Evolutionary conservation across 2,329 filamentous ascomycete genomes (phyloP).

Genomic region (Microascus cirrosus): DNA sequence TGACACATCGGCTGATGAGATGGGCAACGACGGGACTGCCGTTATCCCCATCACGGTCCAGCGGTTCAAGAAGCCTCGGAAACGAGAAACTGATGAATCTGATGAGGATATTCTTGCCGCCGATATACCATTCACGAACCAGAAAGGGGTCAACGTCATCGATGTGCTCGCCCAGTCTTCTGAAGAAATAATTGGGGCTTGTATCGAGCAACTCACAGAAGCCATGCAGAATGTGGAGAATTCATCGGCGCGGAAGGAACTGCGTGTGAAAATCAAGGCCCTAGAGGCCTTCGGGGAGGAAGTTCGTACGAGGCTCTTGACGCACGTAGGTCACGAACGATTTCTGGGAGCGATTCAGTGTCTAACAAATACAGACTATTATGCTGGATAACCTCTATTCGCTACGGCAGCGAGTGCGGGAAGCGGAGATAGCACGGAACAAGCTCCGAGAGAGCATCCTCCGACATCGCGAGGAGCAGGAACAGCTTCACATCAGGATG

Average conservation of each 20-base stretch:
- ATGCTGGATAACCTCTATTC: conserved; percentile 48
- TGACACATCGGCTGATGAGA: conserved; percentile 4
- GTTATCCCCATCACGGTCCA: conserved; percentile 48
- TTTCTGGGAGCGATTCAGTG: not conserved
- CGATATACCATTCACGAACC: conserved; percentile 42
- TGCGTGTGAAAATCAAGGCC: conserved; percentile 41
- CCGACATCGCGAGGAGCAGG: conserved; percentile 44
- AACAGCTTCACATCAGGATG: conserved; percentile 51
- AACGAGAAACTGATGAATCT: conserved; percentile 25
- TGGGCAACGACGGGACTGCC: conserved; percentile 10
- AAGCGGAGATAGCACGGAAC: conserved; percentile 46
- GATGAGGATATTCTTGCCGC: conserved; percentile 32
- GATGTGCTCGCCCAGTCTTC: conserved; percentile 53
- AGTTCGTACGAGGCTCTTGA: conserved; percentile 40
- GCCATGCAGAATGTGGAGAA: conserved; percentile 25
- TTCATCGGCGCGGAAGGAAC: conserved; percentile 37
- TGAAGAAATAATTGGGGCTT: conserved; percentile 45
- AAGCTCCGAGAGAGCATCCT: conserved; percentile 49
- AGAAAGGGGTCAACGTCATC: conserved; percentile 46
- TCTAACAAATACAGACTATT: conserved; percentile 31
- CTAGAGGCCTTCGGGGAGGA: conserved; percentile 49
- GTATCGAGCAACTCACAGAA: conserved; percentile 34
- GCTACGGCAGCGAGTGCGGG: conserved; percentile 44
- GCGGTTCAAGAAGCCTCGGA: conserved; percentile 40
- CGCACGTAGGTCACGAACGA: conserved; percentile 36